Evolutionary conservation across 257 asterid species (phyloP).

Genomic region (Solanum arcanum): DNA sequence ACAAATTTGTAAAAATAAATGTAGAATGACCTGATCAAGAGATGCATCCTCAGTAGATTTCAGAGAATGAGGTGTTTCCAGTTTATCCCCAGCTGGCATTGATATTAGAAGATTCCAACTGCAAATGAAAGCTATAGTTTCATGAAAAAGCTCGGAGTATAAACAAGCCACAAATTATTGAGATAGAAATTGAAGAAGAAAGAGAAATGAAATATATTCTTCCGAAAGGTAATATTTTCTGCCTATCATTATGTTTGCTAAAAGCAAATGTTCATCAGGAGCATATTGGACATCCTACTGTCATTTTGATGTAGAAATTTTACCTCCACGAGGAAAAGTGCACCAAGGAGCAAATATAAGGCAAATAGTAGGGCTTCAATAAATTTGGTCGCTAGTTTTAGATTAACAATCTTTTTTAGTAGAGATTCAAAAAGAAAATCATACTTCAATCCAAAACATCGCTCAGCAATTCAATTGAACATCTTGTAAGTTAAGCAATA

Average conservation of each 20-base stretch:
- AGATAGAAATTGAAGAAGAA: not conserved
- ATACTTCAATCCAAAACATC: not conserved
- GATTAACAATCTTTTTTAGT: not conserved
- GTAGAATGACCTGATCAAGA: conserved; percentile 58
- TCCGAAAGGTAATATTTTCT: not conserved
- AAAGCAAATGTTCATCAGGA: not conserved
- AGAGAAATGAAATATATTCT: not conserved
- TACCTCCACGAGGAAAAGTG: not conserved
- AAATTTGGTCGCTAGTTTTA: not conserved
- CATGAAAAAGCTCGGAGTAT: conserved; percentile 5
- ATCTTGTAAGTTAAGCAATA: not conserved
- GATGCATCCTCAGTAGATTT: conserved; percentile 57
- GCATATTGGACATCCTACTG: not conserved
- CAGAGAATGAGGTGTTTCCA: conserved; percentile 73
- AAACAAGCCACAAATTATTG: not conserved
- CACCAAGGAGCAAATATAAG: not conserved
- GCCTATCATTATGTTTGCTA: not conserved
- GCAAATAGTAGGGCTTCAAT: not conserved
- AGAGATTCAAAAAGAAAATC: not conserved
- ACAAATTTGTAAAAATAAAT: not conserved
- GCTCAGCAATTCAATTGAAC: not conserved
- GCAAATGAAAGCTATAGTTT: conserved; percentile 21
- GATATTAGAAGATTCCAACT: conserved; percentile 84
- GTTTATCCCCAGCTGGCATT: conserved; percentile 75
- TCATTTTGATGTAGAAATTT: not conserved